A percentile compares a stretch with the other conserved stretches of the same genome.
Evolutionary conservation across 345 rosid genomes (phyloP).

Genomic region (Moringa oleifera): DNA sequence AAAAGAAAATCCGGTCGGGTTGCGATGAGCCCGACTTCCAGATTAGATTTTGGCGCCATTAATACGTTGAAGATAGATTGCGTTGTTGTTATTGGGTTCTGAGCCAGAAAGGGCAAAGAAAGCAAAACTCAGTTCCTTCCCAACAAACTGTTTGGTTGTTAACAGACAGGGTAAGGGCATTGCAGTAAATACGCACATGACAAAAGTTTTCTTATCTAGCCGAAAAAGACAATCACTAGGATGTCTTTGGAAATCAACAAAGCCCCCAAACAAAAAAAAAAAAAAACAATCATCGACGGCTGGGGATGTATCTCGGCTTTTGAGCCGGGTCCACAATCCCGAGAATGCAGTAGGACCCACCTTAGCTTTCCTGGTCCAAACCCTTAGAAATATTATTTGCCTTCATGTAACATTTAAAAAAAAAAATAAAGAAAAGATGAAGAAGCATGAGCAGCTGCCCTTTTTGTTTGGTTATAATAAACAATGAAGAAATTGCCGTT

Average conservation of each 20-base stretch:
- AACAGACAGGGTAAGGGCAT: neutral
- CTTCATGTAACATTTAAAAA: neutral
- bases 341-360: neutral
- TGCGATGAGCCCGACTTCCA: too few relatives aligned
- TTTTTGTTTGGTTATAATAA: neutral
- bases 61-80: too few relatives aligned
- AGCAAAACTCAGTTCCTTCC: neutral
- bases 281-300: constrained; percentile 16
- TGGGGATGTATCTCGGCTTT: constrained; percentile 13
- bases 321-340: constrained; percentile 7
- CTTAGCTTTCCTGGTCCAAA: too few relatives aligned
- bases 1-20: too few relatives aligned
- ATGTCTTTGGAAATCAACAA: constrained; percentile 12
- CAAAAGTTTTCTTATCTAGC: neutral
- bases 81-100: too few relatives aligned
- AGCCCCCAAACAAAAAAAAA: too few relatives aligned
- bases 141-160: neutral
- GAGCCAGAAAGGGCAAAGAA: too few relatives aligned
- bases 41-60: too few relatives aligned
- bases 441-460: neutral
- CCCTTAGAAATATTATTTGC: too few relatives aligned
- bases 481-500: too few relatives aligned
- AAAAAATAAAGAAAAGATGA: neutral
- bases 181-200: neutral
- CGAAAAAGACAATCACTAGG: neutral